These are phyloP conservation scores for Paraphysoderma sedebokerense DNA, from an alignment of 371 early-diverging fungal species.

Conservation along the genomic window DNA sequence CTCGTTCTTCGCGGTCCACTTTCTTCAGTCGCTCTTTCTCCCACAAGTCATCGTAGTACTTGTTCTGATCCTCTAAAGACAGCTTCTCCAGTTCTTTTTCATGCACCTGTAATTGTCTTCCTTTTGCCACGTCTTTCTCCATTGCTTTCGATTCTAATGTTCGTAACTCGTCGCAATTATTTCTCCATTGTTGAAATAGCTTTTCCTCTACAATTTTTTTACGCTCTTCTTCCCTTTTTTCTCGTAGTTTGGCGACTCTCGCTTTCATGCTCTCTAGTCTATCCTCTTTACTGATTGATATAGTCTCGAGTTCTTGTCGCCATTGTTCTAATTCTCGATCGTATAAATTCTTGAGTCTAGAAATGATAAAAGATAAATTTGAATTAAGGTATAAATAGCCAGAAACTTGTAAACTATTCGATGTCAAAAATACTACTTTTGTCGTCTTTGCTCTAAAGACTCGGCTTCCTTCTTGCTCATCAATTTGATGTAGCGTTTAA, in stretches of 20 bases:
- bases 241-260: slow-evolving; percentile 15
- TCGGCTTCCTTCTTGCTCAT: slow-evolving; percentile 8
- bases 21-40: slow-evolving; percentile 24
- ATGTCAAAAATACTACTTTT: slow-evolving; percentile 6
- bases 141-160: slow-evolving; percentile 15
- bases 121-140: slow-evolving; percentile 13
- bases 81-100: slow-evolving; percentile 11
- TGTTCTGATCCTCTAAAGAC: slow-evolving; percentile 14
- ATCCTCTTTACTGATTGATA: slow-evolving; percentile 13
- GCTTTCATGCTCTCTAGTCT: slow-evolving; percentile 16
- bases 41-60: slow-evolving; percentile 22
- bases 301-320: slow-evolving; percentile 8
- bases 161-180: slow-evolving; percentile 27
- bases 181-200: slow-evolving; percentile 21
- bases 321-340: slow-evolving; percentile 14
- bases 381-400: neutral
- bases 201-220: slow-evolving; percentile 22
- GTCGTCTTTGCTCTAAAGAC: slow-evolving; percentile 14
- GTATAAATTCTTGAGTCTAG: slow-evolving; percentile 13
- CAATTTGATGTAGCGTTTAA: slow-evolving; percentile 12
- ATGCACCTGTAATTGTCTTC: slow-evolving; percentile 15
- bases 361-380: neutral
- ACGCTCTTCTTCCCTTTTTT: slow-evolving; percentile 20
- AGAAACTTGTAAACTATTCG: neutral
- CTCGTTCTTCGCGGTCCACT: slow-evolving; percentile 20